Evolutionary conservation across 768 basidiomycete species (phyloP), one percentile per base, ranked within the genome.

Genomic region (Mycena capillaripes): DNA sequence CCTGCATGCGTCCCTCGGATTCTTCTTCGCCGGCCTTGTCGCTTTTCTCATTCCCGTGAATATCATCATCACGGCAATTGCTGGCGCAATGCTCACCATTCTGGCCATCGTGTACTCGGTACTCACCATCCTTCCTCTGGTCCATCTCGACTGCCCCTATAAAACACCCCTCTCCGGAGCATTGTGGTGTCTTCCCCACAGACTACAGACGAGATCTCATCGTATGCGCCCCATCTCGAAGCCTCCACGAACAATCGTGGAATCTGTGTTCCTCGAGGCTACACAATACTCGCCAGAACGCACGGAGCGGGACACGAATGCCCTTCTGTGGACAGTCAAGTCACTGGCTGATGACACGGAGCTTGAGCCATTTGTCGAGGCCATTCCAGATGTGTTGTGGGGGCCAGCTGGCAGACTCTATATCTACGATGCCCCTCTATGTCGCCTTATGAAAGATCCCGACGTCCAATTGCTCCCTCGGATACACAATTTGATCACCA

Each of bases 21-120:
- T 76, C 44, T 76, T 76, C 63, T 73, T 76, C 53, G 60, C 46
- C 27, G 75, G 73, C 19, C 48, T 76, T n/a, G 61, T 74, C 62
- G 59, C 74, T 17, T 76, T 71, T 34, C 46, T 74, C 9, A 21
- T 56, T 19, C 62, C 72, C 4, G 23, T 74, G 23, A 61, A 64
- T 46, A 57, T 11, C 21, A 25, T 63, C 19, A 40, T 76, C 55
- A 69, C 48, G 4, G 44, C 17, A 16, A 17, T 71, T 29, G 65
- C 64, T 6, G 63, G 25, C 9, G 29, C 23, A 27, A 66, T 76
- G 8, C 53, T 62, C n/a, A 55, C 29, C 16, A 30, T 64, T 0
- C 21, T 63, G 9, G 21, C 50, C 34, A 50, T 66, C 19, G 48
- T 71, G 25, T 76, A 76, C 59, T n/a, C 68, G n/a, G 21, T 59